phyloP scores from a whole-genome alignment of 2,329 filamentous ascomycete genomes.

The Fusarium napiforme region DNA sequence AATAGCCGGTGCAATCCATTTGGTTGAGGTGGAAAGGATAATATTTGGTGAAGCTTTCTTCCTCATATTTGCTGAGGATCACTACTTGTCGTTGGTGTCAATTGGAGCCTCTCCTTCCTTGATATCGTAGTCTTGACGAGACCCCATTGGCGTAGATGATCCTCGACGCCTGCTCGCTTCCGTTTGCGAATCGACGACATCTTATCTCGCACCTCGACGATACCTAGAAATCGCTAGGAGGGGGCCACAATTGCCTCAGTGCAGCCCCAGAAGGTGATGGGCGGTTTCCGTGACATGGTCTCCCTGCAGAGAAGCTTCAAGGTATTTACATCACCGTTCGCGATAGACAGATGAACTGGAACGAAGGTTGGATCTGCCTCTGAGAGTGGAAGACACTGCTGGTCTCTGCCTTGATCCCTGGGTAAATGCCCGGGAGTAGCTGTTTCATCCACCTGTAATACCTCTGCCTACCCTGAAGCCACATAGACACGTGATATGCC shows the following conservation, averaged over 20 bases:
- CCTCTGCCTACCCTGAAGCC: neutral
- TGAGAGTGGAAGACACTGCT: neutral
- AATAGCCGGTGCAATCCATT: neutral
- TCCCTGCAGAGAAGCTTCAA: neutral
- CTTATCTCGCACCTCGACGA: neutral
- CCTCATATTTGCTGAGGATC: neutral
- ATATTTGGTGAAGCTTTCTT: neutral
- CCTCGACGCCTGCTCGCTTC: rapidly evolving
- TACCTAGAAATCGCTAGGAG: neutral
- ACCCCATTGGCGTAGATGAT: neutral
- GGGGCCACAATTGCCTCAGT: neutral
- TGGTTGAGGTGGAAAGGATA: neutral
- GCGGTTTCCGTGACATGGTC: neutral
- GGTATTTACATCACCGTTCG: neutral
- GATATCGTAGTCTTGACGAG: neutral
- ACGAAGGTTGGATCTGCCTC: neutral
- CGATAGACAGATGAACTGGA: neutral
- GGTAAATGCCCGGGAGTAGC: neutral
- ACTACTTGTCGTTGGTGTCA: neutral
- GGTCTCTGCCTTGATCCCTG: neutral
- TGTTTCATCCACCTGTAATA: neutral
- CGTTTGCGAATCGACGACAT: neutral
- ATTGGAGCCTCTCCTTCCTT: neutral
- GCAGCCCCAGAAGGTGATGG: neutral
- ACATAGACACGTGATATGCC: neutral